Percentiles rank a stretch among this genome's conserved stretches.
Conservation (phyloP, 768 basidiomycete species). For the Lepiota brunneoincarnata region DNA sequence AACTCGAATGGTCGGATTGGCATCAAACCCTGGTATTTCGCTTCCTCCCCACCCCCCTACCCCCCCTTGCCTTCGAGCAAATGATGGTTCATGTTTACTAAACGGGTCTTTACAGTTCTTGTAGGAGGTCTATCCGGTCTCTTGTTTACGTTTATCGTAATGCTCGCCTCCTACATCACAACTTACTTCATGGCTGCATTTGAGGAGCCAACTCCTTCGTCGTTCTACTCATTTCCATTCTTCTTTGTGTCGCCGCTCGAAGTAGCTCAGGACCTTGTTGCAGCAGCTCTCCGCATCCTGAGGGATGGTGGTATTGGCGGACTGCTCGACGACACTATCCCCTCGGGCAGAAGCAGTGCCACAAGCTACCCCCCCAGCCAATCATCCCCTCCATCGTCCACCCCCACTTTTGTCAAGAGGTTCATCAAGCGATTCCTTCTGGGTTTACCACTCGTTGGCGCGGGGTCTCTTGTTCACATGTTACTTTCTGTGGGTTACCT, state of each 20-base stretch:
- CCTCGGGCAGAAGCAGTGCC: slow-evolving; percentile 17
- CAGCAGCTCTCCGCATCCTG: slow-evolving; percentile 60
- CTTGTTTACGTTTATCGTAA: slow-evolving; percentile 62
- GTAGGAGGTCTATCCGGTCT: slow-evolving; percentile 59
- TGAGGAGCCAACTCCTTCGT: slow-evolving; percentile 42
- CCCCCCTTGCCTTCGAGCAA: not conserved
- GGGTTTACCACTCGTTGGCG: slow-evolving; percentile 76
- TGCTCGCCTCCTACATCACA: slow-evolving; percentile 68
- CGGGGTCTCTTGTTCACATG: slow-evolving; percentile 73
- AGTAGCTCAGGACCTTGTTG: slow-evolving; percentile 57
- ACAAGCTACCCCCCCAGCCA: slow-evolving; percentile 11
- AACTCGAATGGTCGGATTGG: slow-evolving; percentile 67
- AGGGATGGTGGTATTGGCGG: slow-evolving; percentile 50
- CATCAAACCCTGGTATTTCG: slow-evolving; percentile 67
- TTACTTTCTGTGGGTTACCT: slow-evolving; percentile 61
- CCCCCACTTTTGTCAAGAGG: slow-evolving; percentile 47
- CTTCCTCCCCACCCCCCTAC: not conserved
- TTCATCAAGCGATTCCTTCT: slow-evolving; percentile 72
- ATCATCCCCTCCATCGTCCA: slow-evolving; percentile 21
- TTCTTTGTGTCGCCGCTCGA: slow-evolving; percentile 53
- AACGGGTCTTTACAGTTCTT: slow-evolving; percentile 44
- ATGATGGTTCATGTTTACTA: slow-evolving; percentile 5
- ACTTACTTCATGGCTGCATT: slow-evolving; percentile 62
- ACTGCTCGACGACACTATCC: slow-evolving; percentile 32
- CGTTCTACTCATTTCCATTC: slow-evolving; percentile 37